Conservation (phyloP, 345 rosid species). For the Euclidium syriacum region DNA sequence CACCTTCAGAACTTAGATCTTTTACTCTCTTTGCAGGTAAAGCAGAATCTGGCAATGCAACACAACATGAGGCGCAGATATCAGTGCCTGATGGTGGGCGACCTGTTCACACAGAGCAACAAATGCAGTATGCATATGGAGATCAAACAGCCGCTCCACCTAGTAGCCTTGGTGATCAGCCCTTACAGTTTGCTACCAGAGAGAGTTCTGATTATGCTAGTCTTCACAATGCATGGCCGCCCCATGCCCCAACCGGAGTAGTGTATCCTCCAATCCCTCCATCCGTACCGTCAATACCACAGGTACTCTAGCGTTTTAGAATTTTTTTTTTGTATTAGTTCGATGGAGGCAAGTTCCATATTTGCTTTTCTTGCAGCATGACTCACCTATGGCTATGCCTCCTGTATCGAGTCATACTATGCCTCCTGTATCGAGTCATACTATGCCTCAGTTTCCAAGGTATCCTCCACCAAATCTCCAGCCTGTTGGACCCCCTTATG, state of each 20-base stretch:
- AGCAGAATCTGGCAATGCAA: constrained; percentile 22
- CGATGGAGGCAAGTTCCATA: constrained; percentile 10
- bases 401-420: constrained; percentile 55
- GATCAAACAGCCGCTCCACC: constrained; percentile 49
- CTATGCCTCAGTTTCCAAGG: constrained; percentile 60
- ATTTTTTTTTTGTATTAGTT: neutral
- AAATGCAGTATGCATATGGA: constrained; percentile 47
- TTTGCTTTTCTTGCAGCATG: constrained; percentile 48
- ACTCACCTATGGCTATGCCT: constrained; percentile 48
- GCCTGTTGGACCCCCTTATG: constrained; percentile 51
- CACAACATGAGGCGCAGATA: constrained; percentile 32
- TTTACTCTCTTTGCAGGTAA: constrained; percentile 18
- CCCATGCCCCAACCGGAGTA: constrained; percentile 46
- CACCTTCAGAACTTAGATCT: constrained; percentile 2
- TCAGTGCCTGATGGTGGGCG: constrained; percentile 40
- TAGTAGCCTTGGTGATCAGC: constrained; percentile 53
- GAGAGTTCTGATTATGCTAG: constrained; percentile 48
- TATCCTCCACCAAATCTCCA: constrained; percentile 59
- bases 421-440: constrained; percentile 54
- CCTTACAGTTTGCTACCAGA: constrained; percentile 61
- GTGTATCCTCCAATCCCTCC: constrained; percentile 60
- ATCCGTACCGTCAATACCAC: constrained; percentile 44
- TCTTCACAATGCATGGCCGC: constrained; percentile 55
- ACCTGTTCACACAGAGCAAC: constrained; percentile 37
- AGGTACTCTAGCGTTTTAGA: constrained; percentile 37